Percentiles rank a stretch among this genome's conserved stretches.
These are phyloP conservation scores for Arthrobotrys entomopaga DNA, from an alignment of 2,329 filamentous ascomycete species.

Conservation along the genomic window DNA sequence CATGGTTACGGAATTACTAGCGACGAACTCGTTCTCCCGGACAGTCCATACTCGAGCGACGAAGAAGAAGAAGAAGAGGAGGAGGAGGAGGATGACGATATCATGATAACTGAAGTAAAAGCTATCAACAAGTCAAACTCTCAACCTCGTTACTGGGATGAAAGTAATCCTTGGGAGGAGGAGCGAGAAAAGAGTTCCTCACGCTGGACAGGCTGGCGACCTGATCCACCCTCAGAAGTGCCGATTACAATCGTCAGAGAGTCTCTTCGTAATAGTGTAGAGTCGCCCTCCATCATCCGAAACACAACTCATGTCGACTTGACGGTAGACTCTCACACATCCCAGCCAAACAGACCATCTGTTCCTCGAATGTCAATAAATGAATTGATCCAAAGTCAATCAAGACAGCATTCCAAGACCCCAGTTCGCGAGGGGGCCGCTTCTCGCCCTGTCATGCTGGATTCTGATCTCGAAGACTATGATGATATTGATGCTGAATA, in stretches of 20 bases:
- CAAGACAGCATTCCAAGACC: constrained; percentile 32
- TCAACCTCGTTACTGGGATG: constrained; percentile 9
- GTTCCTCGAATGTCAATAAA: constrained; percentile 42
- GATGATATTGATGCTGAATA: constrained; percentile 21
- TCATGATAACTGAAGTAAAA: constrained; percentile 53
- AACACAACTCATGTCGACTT: constrained; percentile 36
- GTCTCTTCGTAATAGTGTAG: constrained; percentile 2
- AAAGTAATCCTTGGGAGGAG: constrained; percentile 11
- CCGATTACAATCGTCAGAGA: constrained; percentile 21
- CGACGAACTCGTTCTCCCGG: constrained; percentile 55
- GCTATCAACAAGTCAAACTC: constrained; percentile 14
- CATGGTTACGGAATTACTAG: constrained; percentile 57
- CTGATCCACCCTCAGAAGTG: constrained; percentile 18
- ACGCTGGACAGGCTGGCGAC: constrained; percentile 2
- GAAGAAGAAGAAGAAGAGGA: constrained; percentile 56
- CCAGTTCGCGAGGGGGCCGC: constrained; percentile 21
- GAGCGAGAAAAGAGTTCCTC: neutral
- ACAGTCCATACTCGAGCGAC: constrained; percentile 51
- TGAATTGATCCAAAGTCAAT: constrained; percentile 40
- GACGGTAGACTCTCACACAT: constrained; percentile 11
- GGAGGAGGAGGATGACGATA: constrained; percentile 36
- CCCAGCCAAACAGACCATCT: constrained; percentile 18
- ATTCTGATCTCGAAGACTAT: constrained; percentile 37
- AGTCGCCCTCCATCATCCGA: constrained; percentile 8
- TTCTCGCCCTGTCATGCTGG: constrained; percentile 12